phyloP scores from a whole-genome alignment of 2,329 filamentous ascomycete species.

The Zasmidium angulare region DNA sequence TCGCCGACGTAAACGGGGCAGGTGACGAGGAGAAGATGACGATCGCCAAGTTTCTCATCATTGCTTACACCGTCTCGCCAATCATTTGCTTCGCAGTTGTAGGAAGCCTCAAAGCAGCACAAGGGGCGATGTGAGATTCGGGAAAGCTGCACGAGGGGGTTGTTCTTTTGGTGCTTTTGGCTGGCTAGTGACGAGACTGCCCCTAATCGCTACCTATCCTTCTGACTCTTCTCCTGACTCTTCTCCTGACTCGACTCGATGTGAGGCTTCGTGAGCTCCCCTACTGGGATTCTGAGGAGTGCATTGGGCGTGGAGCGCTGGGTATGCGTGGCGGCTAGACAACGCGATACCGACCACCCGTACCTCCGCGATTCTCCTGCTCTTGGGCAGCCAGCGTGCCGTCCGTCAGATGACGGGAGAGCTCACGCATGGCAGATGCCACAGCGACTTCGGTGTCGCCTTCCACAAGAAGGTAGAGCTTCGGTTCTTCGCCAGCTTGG shows the following conservation, averaged over 20 bases:
- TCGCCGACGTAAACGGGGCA: not conserved
- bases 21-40: not conserved
- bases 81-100: conserved; percentile 1
- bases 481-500: conserved; percentile 72
- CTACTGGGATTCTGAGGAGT: not conserved
- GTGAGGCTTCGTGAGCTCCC: not conserved
- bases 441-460: conserved; percentile 94
- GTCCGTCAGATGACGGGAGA: conserved; percentile 84
- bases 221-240: too few relatives aligned
- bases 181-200: not conserved
- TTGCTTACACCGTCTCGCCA: not conserved
- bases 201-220: not conserved
- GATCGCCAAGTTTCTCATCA: not conserved
- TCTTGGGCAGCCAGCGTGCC: conserved; percentile 87
- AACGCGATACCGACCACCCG: conserved; percentile 77
- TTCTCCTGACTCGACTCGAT: too few relatives aligned
- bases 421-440: conserved; percentile 82
- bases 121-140: not conserved
- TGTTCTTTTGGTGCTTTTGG: not conserved
- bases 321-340: conserved; percentile 49
- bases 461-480: conserved; percentile 96
- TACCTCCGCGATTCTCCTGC: conserved; percentile 74
- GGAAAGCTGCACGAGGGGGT: not conserved
- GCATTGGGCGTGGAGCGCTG: not conserved
- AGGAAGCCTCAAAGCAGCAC: not conserved